These are phyloP conservation scores for Ceratocystis lukuohia DNA, from an alignment of 2,329 filamentous ascomycete species.

Conservation along the genomic window DNA sequence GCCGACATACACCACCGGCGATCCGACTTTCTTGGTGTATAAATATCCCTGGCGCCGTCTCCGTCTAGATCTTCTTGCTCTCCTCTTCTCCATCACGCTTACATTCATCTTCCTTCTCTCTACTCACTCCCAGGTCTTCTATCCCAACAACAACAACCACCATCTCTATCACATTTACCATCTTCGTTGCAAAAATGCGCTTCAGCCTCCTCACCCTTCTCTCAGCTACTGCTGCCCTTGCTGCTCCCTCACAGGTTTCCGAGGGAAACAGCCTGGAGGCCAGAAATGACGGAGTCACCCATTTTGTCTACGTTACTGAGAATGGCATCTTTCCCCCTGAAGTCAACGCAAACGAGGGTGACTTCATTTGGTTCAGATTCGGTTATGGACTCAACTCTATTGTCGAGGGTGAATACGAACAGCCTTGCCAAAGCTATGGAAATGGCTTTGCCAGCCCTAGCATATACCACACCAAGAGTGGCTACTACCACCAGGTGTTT, in stretches of 20 bases:
- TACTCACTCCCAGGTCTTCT: too few relatives aligned
- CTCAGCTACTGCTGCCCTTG: not conserved
- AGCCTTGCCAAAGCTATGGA: constrained; percentile 31
- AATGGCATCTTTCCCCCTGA: not conserved
- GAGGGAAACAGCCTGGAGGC: not conserved
- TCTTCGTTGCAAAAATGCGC: not conserved
- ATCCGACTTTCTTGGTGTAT: too few relatives aligned
- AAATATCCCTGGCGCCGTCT: too few relatives aligned
- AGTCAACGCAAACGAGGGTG: rapidly evolving
- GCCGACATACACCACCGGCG: too few relatives aligned
- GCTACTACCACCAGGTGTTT: constrained; percentile 24
- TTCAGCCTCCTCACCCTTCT: not conserved
- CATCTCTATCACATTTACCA: not conserved
- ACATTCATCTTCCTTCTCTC: too few relatives aligned
- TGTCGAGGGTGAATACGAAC: constrained; percentile 25
- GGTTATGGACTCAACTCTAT: rapidly evolving
- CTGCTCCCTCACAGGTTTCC: not conserved
- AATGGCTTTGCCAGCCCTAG: not conserved
- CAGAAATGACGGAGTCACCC: not conserved
- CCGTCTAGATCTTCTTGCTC: too few relatives aligned
- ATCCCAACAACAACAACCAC: not conserved
- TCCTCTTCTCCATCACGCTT: too few relatives aligned
- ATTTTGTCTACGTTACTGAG: rapidly evolving
- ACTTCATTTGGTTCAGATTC: not conserved
- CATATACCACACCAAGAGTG: not conserved